A percentile compares a stretch with the other conserved stretches of the same genome.
These are phyloP conservation scores for Beverwykella pulmonaria DNA, from an alignment of 495 filamentous ascomycete species.

Conservation along the genomic window DNA sequence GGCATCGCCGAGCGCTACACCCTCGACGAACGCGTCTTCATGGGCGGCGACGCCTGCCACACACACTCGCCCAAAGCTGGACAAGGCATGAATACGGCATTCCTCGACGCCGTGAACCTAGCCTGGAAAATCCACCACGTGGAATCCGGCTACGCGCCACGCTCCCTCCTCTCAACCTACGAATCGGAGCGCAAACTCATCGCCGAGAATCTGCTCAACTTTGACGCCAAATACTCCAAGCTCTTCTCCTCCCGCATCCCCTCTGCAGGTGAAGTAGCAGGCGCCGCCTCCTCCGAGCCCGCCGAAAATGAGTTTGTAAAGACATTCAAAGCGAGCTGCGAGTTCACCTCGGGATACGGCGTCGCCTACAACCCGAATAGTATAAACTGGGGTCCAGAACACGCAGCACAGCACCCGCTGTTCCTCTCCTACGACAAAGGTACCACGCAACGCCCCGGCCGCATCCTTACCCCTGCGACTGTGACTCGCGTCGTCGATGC, in stretches of 20 bases:
- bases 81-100: constrained; percentile 73
- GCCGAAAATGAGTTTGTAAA: constrained; percentile 65
- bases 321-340: constrained; percentile 66
- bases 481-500: constrained; percentile 84
- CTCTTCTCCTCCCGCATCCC: constrained; percentile 58
- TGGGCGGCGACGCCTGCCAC: constrained; percentile 65
- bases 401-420: constrained; percentile 69
- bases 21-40: constrained; percentile 62
- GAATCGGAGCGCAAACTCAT: constrained; percentile 67
- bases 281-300: constrained; percentile 26
- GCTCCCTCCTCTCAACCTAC: constrained; percentile 68
- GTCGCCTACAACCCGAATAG: constrained; percentile 63
- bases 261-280: constrained; percentile 56
- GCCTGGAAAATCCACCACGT: constrained; percentile 74
- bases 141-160: constrained; percentile 55
- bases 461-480: constrained; percentile 70
- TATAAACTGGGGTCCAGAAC: constrained; percentile 71
- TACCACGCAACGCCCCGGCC: constrained; percentile 65
- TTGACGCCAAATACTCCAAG: constrained; percentile 57
- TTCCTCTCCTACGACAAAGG: constrained; percentile 60
- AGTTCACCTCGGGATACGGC: constrained; percentile 68
- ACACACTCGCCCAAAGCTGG: constrained; percentile 73
- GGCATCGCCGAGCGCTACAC: constrained; percentile 68
- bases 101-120: constrained; percentile 63
- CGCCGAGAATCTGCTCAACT: constrained; percentile 73